Evolutionary conservation across 305 asterid genomes (phyloP).

Genomic region (Euphrasia arctica): DNA sequence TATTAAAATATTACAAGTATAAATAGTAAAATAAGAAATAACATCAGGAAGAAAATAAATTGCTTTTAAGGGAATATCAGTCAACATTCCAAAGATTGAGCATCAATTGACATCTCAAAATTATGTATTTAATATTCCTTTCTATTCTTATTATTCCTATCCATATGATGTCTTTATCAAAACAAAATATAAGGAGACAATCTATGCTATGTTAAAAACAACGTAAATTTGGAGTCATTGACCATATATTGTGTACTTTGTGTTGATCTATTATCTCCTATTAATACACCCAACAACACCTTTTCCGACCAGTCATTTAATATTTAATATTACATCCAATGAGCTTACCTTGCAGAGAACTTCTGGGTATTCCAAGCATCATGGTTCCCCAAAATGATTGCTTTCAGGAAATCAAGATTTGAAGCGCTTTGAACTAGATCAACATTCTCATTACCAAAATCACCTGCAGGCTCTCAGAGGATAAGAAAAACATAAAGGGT

Average conservation of each 20-base stretch:
- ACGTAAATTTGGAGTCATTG: constrained; percentile 14
- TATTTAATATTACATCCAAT: not conserved
- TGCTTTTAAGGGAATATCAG: too few species aligned
- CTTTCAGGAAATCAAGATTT: constrained; percentile 59
- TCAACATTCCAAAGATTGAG: too few species aligned
- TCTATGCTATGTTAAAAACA: constrained; percentile 7
- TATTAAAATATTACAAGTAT: too few species aligned
- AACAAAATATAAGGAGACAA: not conserved
- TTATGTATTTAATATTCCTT: too few species aligned
- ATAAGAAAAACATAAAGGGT: constrained; percentile 26
- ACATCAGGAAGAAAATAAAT: too few species aligned
- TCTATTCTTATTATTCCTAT: too few species aligned
- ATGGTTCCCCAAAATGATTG: constrained; percentile 89
- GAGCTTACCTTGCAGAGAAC: constrained; percentile 58
- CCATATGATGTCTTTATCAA: too few species aligned
- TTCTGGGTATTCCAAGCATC: constrained; percentile 85
- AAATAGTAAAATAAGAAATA: too few species aligned
- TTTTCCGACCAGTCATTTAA: not conserved
- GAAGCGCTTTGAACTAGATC: constrained; percentile 73
- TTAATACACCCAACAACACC: constrained; percentile 7
- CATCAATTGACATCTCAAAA: too few species aligned
- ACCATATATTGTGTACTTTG: constrained; percentile 1
- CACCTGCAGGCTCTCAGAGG: constrained; percentile 56
- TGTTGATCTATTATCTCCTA: not conserved
- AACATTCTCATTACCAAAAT: constrained; percentile 92